Evolutionary conservation across 371 early-diverging fungal species (phyloP).

Genomic region (Conidiobolus incongruus): DNA sequence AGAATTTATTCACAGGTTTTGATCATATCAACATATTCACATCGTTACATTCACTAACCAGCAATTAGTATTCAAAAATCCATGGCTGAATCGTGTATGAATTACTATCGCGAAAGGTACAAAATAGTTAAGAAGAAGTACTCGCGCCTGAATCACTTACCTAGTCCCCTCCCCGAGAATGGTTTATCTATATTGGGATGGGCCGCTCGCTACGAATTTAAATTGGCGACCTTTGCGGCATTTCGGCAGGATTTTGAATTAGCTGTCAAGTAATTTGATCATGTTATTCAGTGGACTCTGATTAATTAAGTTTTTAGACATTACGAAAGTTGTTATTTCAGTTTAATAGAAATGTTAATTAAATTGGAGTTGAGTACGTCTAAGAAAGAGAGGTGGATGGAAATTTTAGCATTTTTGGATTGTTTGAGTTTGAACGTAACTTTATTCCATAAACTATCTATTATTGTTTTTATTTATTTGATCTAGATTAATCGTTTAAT

Average conservation of each 20-base stretch:
- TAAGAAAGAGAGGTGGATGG: slow-evolving; percentile 25
- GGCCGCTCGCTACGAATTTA: slow-evolving; percentile 62
- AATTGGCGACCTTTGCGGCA: slow-evolving; percentile 50
- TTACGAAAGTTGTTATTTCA: slow-evolving; percentile 44
- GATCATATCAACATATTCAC: background rate
- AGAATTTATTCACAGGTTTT: slow-evolving; percentile 41
- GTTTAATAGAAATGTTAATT: slow-evolving; percentile 34
- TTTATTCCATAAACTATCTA: background rate
- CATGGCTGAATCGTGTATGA: slow-evolving; percentile 35
- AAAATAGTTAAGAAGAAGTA: slow-evolving; percentile 48
- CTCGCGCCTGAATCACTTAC: slow-evolving; percentile 15
- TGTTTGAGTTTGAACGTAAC: slow-evolving; percentile 46
- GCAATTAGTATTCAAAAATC: slow-evolving; percentile 31
- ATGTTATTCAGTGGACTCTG: background rate
- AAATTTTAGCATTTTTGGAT: slow-evolving; percentile 33
- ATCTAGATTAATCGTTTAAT: background rate
- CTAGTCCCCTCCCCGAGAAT: slow-evolving; percentile 19
- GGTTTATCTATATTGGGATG: slow-evolving; percentile 37
- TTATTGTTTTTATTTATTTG: background rate
- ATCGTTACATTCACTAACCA: background rate
- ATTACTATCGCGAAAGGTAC: slow-evolving; percentile 46
- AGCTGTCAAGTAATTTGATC: slow-evolving; percentile 25
- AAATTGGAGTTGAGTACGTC: background rate
- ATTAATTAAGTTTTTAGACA: too few species aligned
- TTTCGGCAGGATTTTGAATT: slow-evolving; percentile 53